Evolutionary conservation across 73 alveolate genomes (phyloP), one percentile per base, ranked within the genome.

Genomic region (Uronychia binucleata): DNA sequence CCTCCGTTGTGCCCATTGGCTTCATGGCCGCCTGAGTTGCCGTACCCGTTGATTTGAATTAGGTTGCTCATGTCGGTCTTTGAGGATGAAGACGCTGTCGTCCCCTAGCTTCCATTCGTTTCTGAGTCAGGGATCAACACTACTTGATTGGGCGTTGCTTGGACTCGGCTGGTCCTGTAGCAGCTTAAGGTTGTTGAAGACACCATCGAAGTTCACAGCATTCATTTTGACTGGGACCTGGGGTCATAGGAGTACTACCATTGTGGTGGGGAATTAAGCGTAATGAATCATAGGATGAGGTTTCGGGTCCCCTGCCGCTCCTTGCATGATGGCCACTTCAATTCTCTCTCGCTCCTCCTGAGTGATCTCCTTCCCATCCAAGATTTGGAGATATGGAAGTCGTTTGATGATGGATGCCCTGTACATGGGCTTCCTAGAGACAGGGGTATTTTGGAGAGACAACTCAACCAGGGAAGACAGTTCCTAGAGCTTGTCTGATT

Each of bases 341-440:
- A 94, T 79, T 81, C 98, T 87, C 76, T 87, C 90, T 78, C 95
- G 86, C 77, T 93, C 98, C 74, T 95, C 96, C 14, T 58, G 78
- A 8, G 94, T 26, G 14, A 91, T 82, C 75, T 86, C 94, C 57
- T 84, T 60, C 0, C 94, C 92, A 74, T 95, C 99, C 30, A 95
- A 81, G 74, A 91, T 79, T 46, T 86, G 57, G 26, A 95, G 57
- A 0, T 85, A 35, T 1, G 97, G 99, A 11, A 94, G 87, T 57
- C 92, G 84, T 80, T 93, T 88, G 30, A 95, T 79, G 1, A 94
- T 88, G 32, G 95, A 83, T 29, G 86, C 77, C 28, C 99, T 35
- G 82, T 95, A 95, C 79, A 92, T 90, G 19, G 97, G 96, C 87
- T 94, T 94, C 80, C 97, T 91, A 28, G 87, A 34, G 32, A 95